Evolutionary conservation across 2,329 filamentous ascomycete genomes (phyloP).

Genomic region (Raffaelea ambrosiae): DNA sequence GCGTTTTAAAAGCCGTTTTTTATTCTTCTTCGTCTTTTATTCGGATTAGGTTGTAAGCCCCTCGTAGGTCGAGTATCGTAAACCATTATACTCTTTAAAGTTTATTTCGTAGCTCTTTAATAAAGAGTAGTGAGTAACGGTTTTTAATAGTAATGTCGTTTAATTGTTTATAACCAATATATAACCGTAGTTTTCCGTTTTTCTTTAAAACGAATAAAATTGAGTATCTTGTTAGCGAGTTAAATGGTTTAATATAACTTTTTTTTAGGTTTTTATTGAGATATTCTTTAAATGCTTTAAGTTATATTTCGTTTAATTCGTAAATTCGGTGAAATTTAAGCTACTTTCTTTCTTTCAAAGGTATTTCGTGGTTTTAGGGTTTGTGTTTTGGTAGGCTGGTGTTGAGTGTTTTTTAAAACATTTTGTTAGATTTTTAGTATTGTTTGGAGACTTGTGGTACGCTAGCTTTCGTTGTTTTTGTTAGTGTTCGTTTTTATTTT

Average conservation of each 20-base stretch:
- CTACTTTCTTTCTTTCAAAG: neutral
- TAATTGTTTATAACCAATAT: too few species aligned
- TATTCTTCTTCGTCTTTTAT: conserved; percentile 1
- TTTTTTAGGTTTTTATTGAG: conserved; percentile 5
- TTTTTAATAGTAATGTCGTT: too few species aligned
- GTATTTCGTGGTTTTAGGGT: too few species aligned
- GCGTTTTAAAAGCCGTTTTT: conserved; percentile 15
- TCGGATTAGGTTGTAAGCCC: neutral
- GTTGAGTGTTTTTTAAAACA: too few species aligned
- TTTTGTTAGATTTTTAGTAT: too few species aligned
- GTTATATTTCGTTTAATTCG: conserved; percentile 3
- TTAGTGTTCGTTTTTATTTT: too few species aligned
- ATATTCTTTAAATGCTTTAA: conserved; percentile 5
- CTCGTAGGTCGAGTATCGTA: neutral
- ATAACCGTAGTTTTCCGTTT: too few species aligned
- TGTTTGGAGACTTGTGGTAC: too few species aligned
- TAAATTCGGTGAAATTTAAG: neutral
- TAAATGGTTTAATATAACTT: conserved; percentile 5
- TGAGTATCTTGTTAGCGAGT: conserved; percentile 6
- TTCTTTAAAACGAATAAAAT: conserved; percentile 1
- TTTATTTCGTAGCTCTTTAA: too few species aligned
- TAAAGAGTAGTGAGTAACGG: too few species aligned
- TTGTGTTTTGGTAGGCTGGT: too few species aligned
- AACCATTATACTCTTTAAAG: neutral
- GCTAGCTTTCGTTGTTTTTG: too few species aligned